phyloP scores from a whole-genome alignment of 2,329 filamentous ascomycete species.

The Fusarium coffeatum region DNA sequence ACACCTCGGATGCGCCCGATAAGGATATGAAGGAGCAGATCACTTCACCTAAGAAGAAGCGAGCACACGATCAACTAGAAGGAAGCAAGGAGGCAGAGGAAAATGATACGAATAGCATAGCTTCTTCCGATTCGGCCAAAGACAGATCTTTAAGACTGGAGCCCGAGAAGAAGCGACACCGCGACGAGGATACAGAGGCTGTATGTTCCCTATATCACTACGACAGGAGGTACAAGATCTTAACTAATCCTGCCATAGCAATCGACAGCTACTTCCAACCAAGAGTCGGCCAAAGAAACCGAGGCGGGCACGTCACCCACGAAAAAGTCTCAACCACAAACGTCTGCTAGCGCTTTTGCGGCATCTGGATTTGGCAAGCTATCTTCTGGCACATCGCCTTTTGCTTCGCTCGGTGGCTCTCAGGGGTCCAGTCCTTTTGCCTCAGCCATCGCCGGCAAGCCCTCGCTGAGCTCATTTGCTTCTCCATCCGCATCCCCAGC shows the following conservation, averaged over 20 bases:
- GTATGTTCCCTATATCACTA: conserved; percentile 46
- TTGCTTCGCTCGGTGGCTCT: conserved; percentile 65
- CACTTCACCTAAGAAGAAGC: conserved; percentile 74
- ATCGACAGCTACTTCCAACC: conserved; percentile 31
- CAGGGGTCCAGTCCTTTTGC: conserved; percentile 64
- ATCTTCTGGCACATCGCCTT: conserved; percentile 72
- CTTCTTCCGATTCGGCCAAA: conserved; percentile 59
- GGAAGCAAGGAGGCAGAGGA: conserved; percentile 57
- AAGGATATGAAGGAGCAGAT: conserved; percentile 61
- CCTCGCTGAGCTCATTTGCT: conserved; percentile 51
- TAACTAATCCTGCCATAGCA: conserved; percentile 34
- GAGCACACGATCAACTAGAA: conserved; percentile 69
- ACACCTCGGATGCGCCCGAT: conserved; percentile 49
- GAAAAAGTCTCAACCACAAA: conserved; percentile 49
- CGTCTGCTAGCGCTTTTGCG: conserved; percentile 73
- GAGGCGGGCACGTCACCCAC: conserved; percentile 40
- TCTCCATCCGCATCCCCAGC: conserved; percentile 42
- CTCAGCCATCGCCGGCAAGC: conserved; percentile 51
- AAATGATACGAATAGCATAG: conserved; percentile 57
- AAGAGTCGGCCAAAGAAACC: conserved; percentile 39
- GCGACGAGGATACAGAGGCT: conserved; percentile 60
- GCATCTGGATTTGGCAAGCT: conserved; percentile 76
- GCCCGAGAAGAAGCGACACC: conserved; percentile 73
- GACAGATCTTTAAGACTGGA: conserved; percentile 61
- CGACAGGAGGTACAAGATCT: background rate